These are phyloP conservation scores for Colletotrichum caudatum DNA, from an alignment of 2,329 filamentous ascomycete species.

Conservation along the genomic window DNA sequence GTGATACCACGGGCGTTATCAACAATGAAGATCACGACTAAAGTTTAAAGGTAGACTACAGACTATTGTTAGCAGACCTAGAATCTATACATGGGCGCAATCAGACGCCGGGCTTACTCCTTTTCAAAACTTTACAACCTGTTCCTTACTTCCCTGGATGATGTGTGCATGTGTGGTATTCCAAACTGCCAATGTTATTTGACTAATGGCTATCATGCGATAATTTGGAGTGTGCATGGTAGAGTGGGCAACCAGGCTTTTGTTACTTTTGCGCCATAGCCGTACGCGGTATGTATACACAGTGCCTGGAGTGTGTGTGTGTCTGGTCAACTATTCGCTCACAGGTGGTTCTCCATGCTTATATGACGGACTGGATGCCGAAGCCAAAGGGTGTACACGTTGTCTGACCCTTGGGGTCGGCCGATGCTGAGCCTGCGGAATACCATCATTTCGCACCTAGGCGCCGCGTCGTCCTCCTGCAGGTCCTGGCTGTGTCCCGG, in stretches of 20 bases:
- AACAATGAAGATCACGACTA: constrained; percentile 19
- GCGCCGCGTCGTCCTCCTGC: constrained; percentile 23
- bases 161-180: not conserved
- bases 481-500: constrained; percentile 11
- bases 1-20: constrained; percentile 35
- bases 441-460: constrained; percentile 24
- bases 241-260: too few species aligned
- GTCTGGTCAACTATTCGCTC: not conserved
- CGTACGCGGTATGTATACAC: not conserved
- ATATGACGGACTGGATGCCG: constrained; percentile 1
- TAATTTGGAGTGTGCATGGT: not conserved
- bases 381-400: not conserved
- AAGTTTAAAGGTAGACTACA: not conserved
- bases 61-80: not conserved
- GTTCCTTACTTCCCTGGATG: not conserved
- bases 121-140: not conserved
- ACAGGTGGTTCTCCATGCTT: not conserved
- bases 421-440: constrained; percentile 25
- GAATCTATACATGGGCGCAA: constrained; percentile 19
- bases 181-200: not conserved
- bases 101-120: constrained; percentile 2
- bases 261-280: not conserved
- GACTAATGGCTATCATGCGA: not conserved
- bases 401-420: constrained; percentile 7
- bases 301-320: not conserved